Evolutionary conservation across 2,329 filamentous ascomycete species (phyloP).

Genomic region (Hymenoscyphus albidus): DNA sequence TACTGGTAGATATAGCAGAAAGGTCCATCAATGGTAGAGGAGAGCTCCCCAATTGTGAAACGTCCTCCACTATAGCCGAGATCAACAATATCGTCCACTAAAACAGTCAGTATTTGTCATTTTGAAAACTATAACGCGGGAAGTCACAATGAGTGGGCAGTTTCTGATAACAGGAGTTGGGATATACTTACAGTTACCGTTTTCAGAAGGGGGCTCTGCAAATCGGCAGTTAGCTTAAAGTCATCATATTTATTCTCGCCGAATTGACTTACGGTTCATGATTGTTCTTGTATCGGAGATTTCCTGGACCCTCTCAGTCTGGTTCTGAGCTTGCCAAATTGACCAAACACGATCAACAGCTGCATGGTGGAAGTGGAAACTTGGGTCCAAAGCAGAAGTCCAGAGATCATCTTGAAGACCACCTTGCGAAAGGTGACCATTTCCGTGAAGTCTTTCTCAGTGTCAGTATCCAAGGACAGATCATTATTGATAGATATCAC

Average conservation of each 20-base stretch:
- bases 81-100: background rate
- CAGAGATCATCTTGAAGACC: conserved; percentile 1
- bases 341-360: conserved; percentile 1
- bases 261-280: background rate
- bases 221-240: background rate
- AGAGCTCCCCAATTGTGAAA: background rate
- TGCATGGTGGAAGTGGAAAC: background rate
- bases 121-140: too few species aligned
- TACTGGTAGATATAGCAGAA: conserved; percentile 3
- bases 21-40: background rate
- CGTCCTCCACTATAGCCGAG: background rate
- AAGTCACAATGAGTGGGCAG: too few species aligned
- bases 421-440: background rate
- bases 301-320: background rate
- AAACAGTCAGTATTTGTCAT: background rate
- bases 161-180: too few species aligned
- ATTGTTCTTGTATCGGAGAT: background rate
- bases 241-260: background rate
- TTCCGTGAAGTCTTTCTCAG: background rate
- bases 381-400: background rate
- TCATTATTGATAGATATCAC: too few species aligned
- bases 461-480: background rate
- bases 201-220: background rate
- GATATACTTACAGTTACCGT: background rate
- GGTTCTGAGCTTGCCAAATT: conserved; percentile 4